Percentiles rank a stretch among this genome's conserved stretches.
phyloP scores from a whole-genome alignment of 2,329 filamentous ascomycete genomes.

The Ceratocystis smalleyi region DNA sequence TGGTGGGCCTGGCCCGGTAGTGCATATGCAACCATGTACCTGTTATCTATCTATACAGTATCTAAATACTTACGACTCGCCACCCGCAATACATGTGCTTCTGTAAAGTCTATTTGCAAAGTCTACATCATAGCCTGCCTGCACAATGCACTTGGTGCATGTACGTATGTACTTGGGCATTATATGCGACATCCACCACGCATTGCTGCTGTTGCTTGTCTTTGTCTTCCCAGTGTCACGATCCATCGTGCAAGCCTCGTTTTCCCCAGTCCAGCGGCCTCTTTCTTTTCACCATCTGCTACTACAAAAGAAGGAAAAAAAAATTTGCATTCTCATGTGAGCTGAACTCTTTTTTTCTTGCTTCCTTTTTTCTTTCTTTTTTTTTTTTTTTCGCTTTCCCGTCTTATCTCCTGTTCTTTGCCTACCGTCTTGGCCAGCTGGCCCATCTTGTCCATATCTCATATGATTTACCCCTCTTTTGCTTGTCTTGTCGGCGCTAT shows the following conservation, averaged over 20 bases:
- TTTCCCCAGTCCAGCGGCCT: neutral
- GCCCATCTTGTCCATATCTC: neutral
- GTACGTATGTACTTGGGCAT: no score
- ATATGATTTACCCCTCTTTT: neutral
- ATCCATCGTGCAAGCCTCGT: constrained; percentile 4
- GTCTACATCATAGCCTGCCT: no score
- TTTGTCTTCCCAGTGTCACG: neutral
- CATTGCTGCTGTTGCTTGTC: neutral
- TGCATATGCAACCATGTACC: neutral
- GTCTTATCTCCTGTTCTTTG: neutral
- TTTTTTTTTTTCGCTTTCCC: neutral
- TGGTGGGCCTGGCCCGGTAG: neutral
- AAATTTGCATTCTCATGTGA: neutral
- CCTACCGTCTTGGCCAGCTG: neutral
- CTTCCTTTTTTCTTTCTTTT: neutral
- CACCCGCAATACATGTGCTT: no score
- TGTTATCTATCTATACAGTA: neutral
- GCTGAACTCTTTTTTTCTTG: neutral
- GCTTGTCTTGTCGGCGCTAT: neutral
- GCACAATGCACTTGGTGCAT: no score
- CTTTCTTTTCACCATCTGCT: neutral
- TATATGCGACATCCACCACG: no score
- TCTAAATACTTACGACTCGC: neutral
- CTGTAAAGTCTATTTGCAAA: no score
- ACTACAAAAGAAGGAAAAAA: no score